Evolutionary conservation across 2,329 filamentous ascomycete species (phyloP).

Genomic region (Westerdykella sp.): DNA sequence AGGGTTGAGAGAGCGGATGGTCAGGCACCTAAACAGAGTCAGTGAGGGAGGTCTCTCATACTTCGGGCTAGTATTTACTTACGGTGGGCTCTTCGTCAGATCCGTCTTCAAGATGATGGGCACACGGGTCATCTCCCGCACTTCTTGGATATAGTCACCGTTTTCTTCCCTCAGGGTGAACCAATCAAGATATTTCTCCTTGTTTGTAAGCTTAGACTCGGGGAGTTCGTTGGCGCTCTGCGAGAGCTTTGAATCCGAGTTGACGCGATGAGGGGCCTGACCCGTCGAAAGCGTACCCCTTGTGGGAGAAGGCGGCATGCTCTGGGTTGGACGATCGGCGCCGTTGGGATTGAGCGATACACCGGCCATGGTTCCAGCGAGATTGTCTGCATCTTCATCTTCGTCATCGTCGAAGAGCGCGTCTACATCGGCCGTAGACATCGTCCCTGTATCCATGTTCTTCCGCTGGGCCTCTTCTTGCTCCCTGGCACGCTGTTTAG

Average conservation of each 20-base stretch:
- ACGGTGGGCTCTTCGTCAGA: constrained; percentile 98
- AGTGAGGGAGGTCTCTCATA: constrained; percentile 33
- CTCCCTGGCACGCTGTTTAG: constrained; percentile 74
- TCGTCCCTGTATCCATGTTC: constrained; percentile 90
- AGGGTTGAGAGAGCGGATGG: constrained; percentile 76
- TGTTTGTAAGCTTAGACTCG: constrained; percentile 77
- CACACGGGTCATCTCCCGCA: constrained; percentile 93
- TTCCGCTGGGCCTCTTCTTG: constrained; percentile 86
- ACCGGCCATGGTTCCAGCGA: constrained; percentile 85
- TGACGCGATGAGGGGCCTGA: constrained; percentile 73
- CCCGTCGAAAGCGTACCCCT: constrained; percentile 62
- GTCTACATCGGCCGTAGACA: constrained; percentile 86
- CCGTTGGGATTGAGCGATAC: constrained; percentile 66
- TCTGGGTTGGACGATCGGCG: constrained; percentile 80
- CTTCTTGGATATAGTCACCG: constrained; percentile 95
- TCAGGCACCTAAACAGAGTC: constrained; percentile 57
- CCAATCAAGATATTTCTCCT: constrained; percentile 90
- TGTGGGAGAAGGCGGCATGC: constrained; percentile 84
- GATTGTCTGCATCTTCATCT: constrained; percentile 72
- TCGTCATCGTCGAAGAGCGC: constrained; percentile 95
- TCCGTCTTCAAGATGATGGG: constrained; percentile 99
- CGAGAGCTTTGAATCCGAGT: constrained; percentile 88
- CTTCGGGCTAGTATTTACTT: constrained; percentile 48
- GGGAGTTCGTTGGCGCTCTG: constrained; percentile 60
- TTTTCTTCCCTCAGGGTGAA: constrained; percentile 88